Evolutionary conservation across 2,329 filamentous ascomycete genomes (phyloP).

Genomic region (Endoconidiophora polonica): DNA sequence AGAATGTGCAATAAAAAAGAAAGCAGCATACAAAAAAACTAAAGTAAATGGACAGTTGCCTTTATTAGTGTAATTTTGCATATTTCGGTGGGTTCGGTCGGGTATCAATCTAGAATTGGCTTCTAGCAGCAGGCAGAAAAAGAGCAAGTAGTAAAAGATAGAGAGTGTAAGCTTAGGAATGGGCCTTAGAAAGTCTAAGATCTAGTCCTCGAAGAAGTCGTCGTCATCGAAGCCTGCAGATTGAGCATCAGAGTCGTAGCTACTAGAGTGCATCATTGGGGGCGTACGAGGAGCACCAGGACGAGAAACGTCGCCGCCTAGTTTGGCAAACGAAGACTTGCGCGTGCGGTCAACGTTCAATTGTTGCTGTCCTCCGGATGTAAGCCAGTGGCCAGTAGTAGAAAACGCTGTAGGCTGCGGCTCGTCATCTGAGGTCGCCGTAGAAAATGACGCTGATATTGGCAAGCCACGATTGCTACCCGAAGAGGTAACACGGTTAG

Average conservation of each 20-base stretch:
- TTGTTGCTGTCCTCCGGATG: slow-evolving; percentile 20
- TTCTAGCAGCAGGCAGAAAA: not conserved
- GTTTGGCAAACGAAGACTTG: slow-evolving; percentile 16
- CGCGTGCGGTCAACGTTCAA: slow-evolving; percentile 15
- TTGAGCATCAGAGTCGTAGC: slow-evolving; percentile 45
- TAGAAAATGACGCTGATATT: slow-evolving; percentile 24
- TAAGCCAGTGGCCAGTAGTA: slow-evolving; percentile 39
- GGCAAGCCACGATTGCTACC: slow-evolving; percentile 26
- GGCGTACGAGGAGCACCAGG: slow-evolving; percentile 35
- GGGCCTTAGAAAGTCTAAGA: slow-evolving; percentile 11
- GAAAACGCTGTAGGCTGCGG: slow-evolving; percentile 44
- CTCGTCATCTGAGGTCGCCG: slow-evolving; percentile 15
- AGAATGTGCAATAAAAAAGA: not conserved
- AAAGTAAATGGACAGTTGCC: too few relatives aligned
- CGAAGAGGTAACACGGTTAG: not conserved
- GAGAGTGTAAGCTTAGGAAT: too few relatives aligned
- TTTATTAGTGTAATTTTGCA: too few relatives aligned
- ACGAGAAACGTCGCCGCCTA: slow-evolving; percentile 14
- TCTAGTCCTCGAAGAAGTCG: slow-evolving; percentile 38
- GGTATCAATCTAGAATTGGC: too few relatives aligned
- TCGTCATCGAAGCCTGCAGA: slow-evolving; percentile 43
- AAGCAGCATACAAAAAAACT: not conserved
- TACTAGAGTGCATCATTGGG: slow-evolving; percentile 41
- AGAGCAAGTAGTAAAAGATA: not conserved
- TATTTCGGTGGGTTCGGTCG: too few relatives aligned